These are phyloP conservation scores for Thymus mandschuricus DNA, from an alignment of 257 asterid species.

Conservation along the genomic window DNA sequence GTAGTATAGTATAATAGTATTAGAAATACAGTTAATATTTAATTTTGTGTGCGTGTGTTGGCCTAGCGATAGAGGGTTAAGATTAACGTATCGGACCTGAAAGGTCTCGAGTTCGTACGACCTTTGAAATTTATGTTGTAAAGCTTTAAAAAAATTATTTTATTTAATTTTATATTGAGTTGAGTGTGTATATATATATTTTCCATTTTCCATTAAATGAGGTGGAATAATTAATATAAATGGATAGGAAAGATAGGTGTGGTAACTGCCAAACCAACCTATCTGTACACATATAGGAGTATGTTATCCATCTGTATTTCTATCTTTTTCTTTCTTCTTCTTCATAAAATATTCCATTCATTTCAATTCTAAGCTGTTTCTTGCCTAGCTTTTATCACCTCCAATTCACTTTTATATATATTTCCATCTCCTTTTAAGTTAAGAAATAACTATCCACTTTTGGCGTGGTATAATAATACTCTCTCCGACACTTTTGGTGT, in stretches of 20 bases:
- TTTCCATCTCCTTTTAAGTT: too few species aligned
- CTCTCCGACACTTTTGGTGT: too few species aligned
- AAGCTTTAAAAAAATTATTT: not conserved
- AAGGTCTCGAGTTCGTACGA: too few species aligned
- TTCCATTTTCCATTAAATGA: slow-evolving; percentile 53
- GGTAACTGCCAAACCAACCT: slow-evolving; percentile 56
- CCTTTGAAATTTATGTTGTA: too few species aligned
- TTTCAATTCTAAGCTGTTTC: slow-evolving; percentile 20
- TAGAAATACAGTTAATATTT: slow-evolving; percentile 3
- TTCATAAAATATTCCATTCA: slow-evolving; percentile 7
- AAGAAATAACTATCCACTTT: too few species aligned
- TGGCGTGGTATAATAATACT: too few species aligned
- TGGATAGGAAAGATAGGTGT: slow-evolving; percentile 61
- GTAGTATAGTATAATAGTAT: not conserved
- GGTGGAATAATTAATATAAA: slow-evolving; percentile 48
- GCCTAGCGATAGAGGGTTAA: too few species aligned
- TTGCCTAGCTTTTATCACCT: slow-evolving; percentile 25
- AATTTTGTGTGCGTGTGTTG: too few species aligned
- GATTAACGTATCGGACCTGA: too few species aligned
- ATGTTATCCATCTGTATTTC: slow-evolving; percentile 17
- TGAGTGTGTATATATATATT: slow-evolving; percentile 26
- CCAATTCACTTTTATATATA: slow-evolving; percentile 13
- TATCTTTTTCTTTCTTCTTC: slow-evolving; percentile 15
- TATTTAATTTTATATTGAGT: not conserved
- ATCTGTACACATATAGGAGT: not conserved